These are phyloP conservation scores for Naegleria fowleri DNA, from an alignment of 208 protist genomes.

Conservation along the genomic window DNA sequence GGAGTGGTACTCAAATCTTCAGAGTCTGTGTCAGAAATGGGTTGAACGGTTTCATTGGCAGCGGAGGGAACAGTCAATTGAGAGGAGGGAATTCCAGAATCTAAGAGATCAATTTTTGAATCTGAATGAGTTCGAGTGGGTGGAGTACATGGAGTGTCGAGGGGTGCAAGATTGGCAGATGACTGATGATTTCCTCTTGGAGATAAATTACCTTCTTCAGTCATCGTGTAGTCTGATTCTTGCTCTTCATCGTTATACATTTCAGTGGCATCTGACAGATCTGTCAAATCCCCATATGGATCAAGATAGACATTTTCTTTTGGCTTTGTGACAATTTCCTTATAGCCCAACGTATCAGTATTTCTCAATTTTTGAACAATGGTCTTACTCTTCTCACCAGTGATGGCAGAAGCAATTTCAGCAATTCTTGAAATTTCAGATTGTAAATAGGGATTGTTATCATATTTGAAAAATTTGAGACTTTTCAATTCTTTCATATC, in stretches of 20 bases:
- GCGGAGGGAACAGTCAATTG: not conserved
- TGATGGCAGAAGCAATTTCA: not conserved
- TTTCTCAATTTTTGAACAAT: not conserved
- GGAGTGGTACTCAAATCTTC: not conserved
- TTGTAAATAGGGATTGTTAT: not conserved
- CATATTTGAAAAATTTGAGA: not conserved
- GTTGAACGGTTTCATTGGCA: not conserved
- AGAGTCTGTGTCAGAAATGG: not conserved
- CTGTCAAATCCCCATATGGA: not conserved
- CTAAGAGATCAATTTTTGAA: not conserved
- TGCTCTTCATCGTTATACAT: not conserved
- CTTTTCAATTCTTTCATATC: not conserved
- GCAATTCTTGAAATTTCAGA: constrained; percentile 15
- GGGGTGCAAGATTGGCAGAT: not conserved
- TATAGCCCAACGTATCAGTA: not conserved
- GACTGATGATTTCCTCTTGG: not conserved
- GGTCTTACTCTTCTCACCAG: not conserved
- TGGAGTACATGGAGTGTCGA: not conserved
- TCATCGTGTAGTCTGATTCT: not conserved
- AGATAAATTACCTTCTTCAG: not conserved
- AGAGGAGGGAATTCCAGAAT: not conserved
- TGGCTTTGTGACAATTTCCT: not conserved
- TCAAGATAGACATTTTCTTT: not conserved
- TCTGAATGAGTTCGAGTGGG: not conserved
- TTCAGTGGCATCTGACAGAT: not conserved